These are phyloP conservation scores for Podosphaera xanthii DNA, from an alignment of 2,329 filamentous ascomycete species.

Conservation along the genomic window DNA sequence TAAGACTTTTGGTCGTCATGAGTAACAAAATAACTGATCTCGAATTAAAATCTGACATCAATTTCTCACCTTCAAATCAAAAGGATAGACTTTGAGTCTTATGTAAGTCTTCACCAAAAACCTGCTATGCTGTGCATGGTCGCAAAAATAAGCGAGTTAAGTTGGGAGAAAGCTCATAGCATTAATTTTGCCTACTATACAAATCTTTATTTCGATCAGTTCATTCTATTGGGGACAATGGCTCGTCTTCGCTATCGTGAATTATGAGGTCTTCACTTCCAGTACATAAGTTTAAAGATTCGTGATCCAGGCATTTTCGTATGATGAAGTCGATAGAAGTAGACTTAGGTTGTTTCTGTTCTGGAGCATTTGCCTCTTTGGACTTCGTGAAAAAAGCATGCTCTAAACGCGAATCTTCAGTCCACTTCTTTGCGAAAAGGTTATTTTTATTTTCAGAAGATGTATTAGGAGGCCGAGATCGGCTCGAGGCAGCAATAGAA, in stretches of 20 bases:
- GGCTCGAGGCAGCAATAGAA: constrained; percentile 10
- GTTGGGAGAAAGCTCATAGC: no score
- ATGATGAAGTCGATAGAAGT: constrained; percentile 17
- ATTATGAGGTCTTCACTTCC: constrained; percentile 30
- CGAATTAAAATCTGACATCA: no score
- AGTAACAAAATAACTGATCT: no score
- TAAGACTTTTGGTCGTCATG: no score
- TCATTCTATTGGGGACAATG: constrained; percentile 12
- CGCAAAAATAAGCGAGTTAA: no score
- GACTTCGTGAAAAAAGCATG: constrained; percentile 13
- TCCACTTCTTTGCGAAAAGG: constrained; percentile 1
- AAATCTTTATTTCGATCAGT: no score
- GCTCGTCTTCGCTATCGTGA: constrained; percentile 23
- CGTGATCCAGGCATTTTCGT: constrained; percentile 9
- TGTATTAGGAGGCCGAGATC: constrained; percentile 9
- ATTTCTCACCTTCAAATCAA: no score
- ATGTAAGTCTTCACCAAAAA: no score
- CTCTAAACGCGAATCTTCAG: constrained; percentile 6
- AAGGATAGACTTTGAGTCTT: no score
- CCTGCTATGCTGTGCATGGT: no score
- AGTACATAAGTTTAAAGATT: constrained; percentile 8
- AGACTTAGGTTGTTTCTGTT: constrained; percentile 7
- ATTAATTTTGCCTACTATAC: no score
- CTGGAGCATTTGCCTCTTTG: not conserved
- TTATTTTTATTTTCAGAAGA: constrained; percentile 11